Evolutionary conservation across 768 basidiomycete genomes (phyloP), one percentile per base, ranked within the genome.

Genomic region (Botryobasidium botryosum): DNA sequence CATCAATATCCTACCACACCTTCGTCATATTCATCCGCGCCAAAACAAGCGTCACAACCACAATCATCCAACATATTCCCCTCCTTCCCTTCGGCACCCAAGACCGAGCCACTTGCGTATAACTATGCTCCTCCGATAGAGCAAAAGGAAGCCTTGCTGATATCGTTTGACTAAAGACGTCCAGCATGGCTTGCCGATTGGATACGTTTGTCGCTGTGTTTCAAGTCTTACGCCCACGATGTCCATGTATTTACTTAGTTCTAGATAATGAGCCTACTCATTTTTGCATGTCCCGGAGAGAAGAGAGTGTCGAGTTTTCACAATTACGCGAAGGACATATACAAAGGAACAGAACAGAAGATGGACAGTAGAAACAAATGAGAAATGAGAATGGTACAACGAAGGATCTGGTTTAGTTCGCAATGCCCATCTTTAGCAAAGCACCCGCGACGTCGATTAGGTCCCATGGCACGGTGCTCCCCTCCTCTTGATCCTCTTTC

Each of bases 391-490:
- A 15, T 18, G 10, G 31, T 33, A 33, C 17, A 32, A 25, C 27
- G 18, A 37, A 40, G 24, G 27, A 46, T 46, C 37, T 37, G 40
- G 25, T 5, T 17, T 32, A 50, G 25, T n/a, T 32, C 26, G 39
- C 43, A 33, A 86, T 69, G 21, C 83, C 83, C 83, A 92, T 82
- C 70, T 94, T 94, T 58, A 91, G 59, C 54, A 79, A 62, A 2
- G 86, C 88, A 20, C 87, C 88, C 2, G 82, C 78, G 5, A 92
- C 72, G 54, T 91, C 87, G 2, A 94, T 88, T 33, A 83, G 78
- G 35, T 81, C 76, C 77, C 88, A 94, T 44, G 57, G 79, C 62
- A 44, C 71, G 61, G 65, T 43, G 60, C 62, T 21, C n/a, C n/a
- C n/a, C 65, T 68, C 25, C 67, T 70, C 36, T 59, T 55, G 2